phyloP scores from a whole-genome alignment of 1,284 basidiomycete species.

The Agroathelia rolfsii region DNA sequence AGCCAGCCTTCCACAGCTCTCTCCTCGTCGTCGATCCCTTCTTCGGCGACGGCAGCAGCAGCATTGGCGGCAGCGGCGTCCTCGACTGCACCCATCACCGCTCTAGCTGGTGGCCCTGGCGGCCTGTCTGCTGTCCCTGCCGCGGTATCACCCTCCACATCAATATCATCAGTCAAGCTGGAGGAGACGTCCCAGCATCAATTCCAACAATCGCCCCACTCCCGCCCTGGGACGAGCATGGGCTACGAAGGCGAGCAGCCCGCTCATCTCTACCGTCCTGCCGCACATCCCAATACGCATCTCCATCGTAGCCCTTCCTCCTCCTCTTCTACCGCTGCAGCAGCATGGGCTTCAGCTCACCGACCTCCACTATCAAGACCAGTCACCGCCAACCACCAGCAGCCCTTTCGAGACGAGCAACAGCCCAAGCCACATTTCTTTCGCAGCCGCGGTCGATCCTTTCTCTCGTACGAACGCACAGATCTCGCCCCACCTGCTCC shows the following conservation, averaged over 20 bases:
- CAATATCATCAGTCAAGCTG: constrained; percentile 38
- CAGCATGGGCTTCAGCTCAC: constrained; percentile 29
- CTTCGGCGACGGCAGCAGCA: no score
- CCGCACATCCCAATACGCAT: no score
- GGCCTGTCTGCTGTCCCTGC: no score
- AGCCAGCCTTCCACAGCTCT: constrained; percentile 13
- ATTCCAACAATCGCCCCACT: constrained; percentile 28
- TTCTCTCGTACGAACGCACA: no score
- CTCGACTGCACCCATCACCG: no score
- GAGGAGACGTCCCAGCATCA: constrained; percentile 30
- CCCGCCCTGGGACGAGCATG: constrained; percentile 55
- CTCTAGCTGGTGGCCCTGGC: no score
- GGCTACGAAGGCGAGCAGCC: constrained; percentile 55
- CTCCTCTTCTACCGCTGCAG: no score
- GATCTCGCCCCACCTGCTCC: no score
- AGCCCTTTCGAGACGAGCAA: no score
- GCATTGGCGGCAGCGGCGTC: no score
- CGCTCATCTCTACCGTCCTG: constrained; percentile 26
- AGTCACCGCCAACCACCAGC: constrained; percentile 13
- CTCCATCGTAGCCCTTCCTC: no score
- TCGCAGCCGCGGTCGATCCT: constrained; percentile 63
- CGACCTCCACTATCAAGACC: constrained; percentile 26
- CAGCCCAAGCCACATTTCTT: constrained; percentile 50
- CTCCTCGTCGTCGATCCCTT: constrained; percentile 9
- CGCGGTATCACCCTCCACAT: no score